Conservation (phyloP, 345 rosid species). For the Mallotus nudiflorus region DNA sequence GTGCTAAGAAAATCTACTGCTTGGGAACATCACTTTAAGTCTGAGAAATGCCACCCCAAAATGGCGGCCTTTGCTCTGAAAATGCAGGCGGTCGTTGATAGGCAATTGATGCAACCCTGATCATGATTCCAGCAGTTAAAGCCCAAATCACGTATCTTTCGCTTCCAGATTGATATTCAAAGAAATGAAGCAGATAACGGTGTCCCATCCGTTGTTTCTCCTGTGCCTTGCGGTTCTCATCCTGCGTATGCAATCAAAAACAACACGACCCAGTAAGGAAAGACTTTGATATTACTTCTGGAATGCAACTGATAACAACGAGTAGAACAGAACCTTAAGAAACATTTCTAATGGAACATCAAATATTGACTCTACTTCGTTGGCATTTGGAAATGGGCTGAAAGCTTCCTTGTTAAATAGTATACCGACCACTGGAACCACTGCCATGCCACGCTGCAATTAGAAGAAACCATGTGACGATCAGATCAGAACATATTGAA, state of each 20-base stretch:
- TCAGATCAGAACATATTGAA: neutral
- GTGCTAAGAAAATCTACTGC: neutral
- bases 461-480: slow-evolving; percentile 8
- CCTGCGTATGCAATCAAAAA: slow-evolving; percentile 28
- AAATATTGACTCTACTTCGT: slow-evolving; percentile 65
- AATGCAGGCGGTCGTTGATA: slow-evolving; percentile 55
- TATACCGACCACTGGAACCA: slow-evolving; percentile 62
- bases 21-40: slow-evolving; percentile 12
- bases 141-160: slow-evolving; percentile 57
- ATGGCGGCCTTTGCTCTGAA: slow-evolving; percentile 49
- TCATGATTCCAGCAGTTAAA: slow-evolving; percentile 64
- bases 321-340: slow-evolving; percentile 45
- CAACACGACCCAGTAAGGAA: neutral
- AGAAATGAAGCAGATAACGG: slow-evolving; percentile 51
- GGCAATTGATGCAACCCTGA: slow-evolving; percentile 53
- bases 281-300: neutral
- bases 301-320: neutral
- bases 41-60: slow-evolving; percentile 38
- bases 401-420: slow-evolving; percentile 45
- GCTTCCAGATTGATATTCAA: slow-evolving; percentile 40
- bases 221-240: slow-evolving; percentile 51
- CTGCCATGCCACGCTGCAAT: slow-evolving; percentile 43
- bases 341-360: slow-evolving; percentile 78
- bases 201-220: slow-evolving; percentile 56
- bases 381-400: slow-evolving; percentile 43